phyloP scores from a whole-genome alignment of 164 flowering plant species.

The Aristolochia californica region DNA sequence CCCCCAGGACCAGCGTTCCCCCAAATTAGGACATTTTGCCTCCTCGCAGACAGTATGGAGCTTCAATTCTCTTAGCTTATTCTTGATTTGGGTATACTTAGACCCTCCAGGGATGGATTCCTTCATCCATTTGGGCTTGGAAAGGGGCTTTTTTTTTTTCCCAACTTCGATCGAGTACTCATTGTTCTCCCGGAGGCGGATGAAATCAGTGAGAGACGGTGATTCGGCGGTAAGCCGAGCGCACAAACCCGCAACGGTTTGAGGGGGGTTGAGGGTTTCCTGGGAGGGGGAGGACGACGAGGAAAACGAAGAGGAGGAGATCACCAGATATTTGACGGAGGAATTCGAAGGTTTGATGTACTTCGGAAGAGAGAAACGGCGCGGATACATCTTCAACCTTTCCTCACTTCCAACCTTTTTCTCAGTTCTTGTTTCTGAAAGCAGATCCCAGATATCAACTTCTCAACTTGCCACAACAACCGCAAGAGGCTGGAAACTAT shows the following conservation, averaged over 20 bases:
- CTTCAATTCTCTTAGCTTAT: slow-evolving; percentile 21
- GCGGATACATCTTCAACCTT: slow-evolving; percentile 10
- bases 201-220: slow-evolving; percentile 18
- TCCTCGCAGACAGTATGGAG: slow-evolving; percentile 30
- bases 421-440: no score
- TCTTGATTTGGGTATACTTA: slow-evolving; percentile 22
- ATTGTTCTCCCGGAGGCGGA: slow-evolving; percentile 9
- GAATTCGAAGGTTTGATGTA: slow-evolving; percentile 3
- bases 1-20: slow-evolving; percentile 30
- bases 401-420: no score
- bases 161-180: slow-evolving; percentile 25
- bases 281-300: neutral
- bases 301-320: neutral
- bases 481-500: no score
- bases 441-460: no score
- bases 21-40: slow-evolving; percentile 24
- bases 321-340: neutral
- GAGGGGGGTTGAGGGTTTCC: neutral
- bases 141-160: slow-evolving; percentile 23
- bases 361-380: neutral
- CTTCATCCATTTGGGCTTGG: slow-evolving; percentile 32
- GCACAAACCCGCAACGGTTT: slow-evolving; percentile 15
- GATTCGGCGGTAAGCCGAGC: slow-evolving; percentile 16
- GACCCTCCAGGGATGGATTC: slow-evolving; percentile 23
- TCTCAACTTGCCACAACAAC: no score